Evolutionary conservation across 805 yeast genomes (phyloP), one percentile per base, ranked within the genome.

Genomic region (Candida stauntonica): DNA sequence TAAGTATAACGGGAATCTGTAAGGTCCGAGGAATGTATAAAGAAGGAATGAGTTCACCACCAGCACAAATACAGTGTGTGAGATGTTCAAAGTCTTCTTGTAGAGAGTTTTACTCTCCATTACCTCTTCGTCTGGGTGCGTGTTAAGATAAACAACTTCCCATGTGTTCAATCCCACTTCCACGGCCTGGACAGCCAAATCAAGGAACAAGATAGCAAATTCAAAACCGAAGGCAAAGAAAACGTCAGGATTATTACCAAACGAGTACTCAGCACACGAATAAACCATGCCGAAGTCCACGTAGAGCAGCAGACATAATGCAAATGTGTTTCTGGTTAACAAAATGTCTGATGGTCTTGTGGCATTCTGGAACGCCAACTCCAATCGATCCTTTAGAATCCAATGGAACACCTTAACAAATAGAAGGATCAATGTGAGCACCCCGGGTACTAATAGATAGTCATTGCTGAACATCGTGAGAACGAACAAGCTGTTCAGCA

Each of bases 161-260:
- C 68, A 67, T 17, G 77, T 52, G 46, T 79, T 78, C 36, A 83
- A 61, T 6, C 61, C 45, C 36, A 69, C 66, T 51, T 77, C 75
- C 26, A 71, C 62, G 12, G 67, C 54, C 34, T 68, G 62, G 7
- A 72, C 63, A 13, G 77, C 49, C 18, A 76, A 56, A 32, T 77
- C 80, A 23, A 81, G 67, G 17, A 75, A 72, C 43, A 81, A 65
- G 41, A 86, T 64, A 3, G 83, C 80, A 53, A 81, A 81, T 52
- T 86, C 93, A 56, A 86, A 80, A 1, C 88, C 89, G 57, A 86
- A 80, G 37, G 81, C 68, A 29, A 84, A 62, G 48, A 77, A 77
- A 4, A 76, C 69, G 32, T 77, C 73, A 15, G 85, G 77, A 38
- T 66, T 68, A 45, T 44, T 49, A 2, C 52, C 51, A 42, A 55